Evolutionary conservation across 371 early-diverging fungal species (phyloP).

Genomic region (Basidiobolus meristosporus): DNA sequence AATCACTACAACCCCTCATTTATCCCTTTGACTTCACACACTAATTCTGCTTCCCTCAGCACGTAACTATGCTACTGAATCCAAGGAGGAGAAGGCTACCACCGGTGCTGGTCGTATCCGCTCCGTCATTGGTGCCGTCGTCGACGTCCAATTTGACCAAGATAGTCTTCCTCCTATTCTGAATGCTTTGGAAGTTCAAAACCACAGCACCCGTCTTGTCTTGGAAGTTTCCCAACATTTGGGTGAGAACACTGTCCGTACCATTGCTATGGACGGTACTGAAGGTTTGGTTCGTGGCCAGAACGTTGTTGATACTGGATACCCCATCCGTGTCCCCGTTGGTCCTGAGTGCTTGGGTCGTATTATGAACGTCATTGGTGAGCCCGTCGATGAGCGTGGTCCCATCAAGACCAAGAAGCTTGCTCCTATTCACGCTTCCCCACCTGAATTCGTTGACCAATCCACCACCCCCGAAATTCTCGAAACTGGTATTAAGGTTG

Average conservation of each 20-base stretch:
- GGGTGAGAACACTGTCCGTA: constrained; percentile 96
- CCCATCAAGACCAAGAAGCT: too few relatives aligned
- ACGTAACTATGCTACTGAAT: constrained; percentile 16
- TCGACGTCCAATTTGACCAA: too few relatives aligned
- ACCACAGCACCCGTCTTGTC: constrained; percentile 73
- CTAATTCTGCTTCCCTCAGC: constrained; percentile 8
- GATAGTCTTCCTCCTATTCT: constrained; percentile 85
- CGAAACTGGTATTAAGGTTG: constrained; percentile 97
- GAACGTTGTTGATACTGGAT: too few relatives aligned
- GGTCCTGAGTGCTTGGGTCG: too few relatives aligned
- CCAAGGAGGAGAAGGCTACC: constrained; percentile 12
- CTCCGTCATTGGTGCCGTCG: constrained; percentile 93
- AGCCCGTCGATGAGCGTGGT: too few relatives aligned
- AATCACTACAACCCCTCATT: too few relatives aligned
- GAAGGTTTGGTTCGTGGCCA: constrained; percentile 95
- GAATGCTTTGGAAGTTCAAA: constrained; percentile 89
- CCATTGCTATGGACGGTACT: constrained; percentile 93
- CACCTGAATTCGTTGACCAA: constrained; percentile 92
- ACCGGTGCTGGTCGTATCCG: constrained; percentile 38
- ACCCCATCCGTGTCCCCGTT: too few relatives aligned
- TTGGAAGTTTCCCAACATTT: constrained; percentile 93
- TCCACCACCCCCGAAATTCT: constrained; percentile 90
- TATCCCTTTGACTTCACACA: too few relatives aligned
- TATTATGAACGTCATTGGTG: too few relatives aligned
- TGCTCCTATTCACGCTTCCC: constrained; percentile 82